Evolutionary conservation across 306 rosid genomes (phyloP), one percentile per base, ranked within the genome.

Genomic region (Cicer cuneatum): DNA sequence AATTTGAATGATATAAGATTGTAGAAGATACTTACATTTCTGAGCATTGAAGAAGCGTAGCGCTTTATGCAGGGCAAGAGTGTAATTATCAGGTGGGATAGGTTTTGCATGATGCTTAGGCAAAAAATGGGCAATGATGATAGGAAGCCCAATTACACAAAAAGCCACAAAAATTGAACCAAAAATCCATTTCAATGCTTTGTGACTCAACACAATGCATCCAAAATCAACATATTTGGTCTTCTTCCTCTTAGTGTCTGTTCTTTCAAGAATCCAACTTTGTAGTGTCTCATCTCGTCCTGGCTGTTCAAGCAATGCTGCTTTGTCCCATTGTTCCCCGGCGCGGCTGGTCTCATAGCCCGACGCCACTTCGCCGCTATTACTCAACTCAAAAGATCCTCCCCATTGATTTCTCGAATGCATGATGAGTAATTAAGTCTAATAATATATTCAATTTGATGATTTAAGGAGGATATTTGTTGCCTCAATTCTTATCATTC

Each of bases 21-120:
- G 0, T 19, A 38, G 9, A 59, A 7, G 0, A 24, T 42, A 49
- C 88, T 52, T 80, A 89, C 90, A 89, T 84, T 87, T 89, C 59
- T 89, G 91, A 42, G 91, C 88, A 43, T 87, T 82, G 85, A 87
- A 89, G 86, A 89, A 89, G 58, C 83, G 82, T 1, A 89, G 85
- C 1, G 91, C 91, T 54, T 85, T 87, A 19, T 69, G 80, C 10
- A 89, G 86, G 41, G 91, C 91, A 18, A 76, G 49, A 0, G 91
- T 82, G 82, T 87, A 89, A 15, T 81, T 81, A 78, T 89, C 94
- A 1, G 90, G 91, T 4, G 78, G 72, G 0, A 35, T n/a, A 0
- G 88, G 77, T 0, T 0, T 29, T 2, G 82, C 2, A 29, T 75
- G 82, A 46, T 80, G 82, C 2, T 83, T 78, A 0, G 91, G 90